These are phyloP conservation scores for Dothideomycetidae sp. DNA, from an alignment of 2,329 filamentous ascomycete species.

Conservation along the genomic window DNA sequence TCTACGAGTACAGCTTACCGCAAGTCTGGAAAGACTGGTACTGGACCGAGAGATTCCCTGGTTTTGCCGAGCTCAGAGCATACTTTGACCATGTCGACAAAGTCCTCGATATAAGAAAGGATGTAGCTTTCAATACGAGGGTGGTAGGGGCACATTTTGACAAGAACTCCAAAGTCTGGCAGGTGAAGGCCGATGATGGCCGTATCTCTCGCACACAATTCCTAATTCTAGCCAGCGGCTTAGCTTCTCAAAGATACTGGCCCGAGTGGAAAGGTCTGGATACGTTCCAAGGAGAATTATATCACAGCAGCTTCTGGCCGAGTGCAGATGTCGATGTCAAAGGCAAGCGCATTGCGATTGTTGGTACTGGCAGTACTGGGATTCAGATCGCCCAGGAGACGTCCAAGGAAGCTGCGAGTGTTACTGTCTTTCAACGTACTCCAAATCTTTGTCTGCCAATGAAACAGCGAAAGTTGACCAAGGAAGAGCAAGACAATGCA, in stretches of 20 bases:
- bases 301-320: constrained; percentile 30
- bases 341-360: constrained; percentile 27
- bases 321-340: constrained; percentile 21
- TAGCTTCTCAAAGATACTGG: constrained; percentile 26
- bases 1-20: constrained; percentile 34
- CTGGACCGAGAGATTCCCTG: constrained; percentile 28
- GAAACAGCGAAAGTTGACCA: constrained; percentile 35
- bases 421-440: constrained; percentile 51
- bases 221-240: constrained; percentile 26
- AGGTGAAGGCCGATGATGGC: constrained; percentile 38
- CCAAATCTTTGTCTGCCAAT: constrained; percentile 52
- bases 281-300: constrained; percentile 26
- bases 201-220: constrained; percentile 27
- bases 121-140: constrained; percentile 41
- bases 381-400: constrained; percentile 27
- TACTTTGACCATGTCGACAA: constrained; percentile 51
- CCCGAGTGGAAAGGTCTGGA: constrained; percentile 25
- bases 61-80: constrained; percentile 31
- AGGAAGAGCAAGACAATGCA: constrained; percentile 36
- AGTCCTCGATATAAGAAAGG: constrained; percentile 41
- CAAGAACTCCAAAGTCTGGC: constrained; percentile 34
- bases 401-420: constrained; percentile 20
- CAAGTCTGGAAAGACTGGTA: constrained; percentile 42
- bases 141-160: constrained; percentile 42
- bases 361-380: constrained; percentile 30